Evolutionary conservation across 805 yeast genomes (phyloP), one percentile per base, ranked within the genome.

Genomic region (Ogataea sp.): DNA sequence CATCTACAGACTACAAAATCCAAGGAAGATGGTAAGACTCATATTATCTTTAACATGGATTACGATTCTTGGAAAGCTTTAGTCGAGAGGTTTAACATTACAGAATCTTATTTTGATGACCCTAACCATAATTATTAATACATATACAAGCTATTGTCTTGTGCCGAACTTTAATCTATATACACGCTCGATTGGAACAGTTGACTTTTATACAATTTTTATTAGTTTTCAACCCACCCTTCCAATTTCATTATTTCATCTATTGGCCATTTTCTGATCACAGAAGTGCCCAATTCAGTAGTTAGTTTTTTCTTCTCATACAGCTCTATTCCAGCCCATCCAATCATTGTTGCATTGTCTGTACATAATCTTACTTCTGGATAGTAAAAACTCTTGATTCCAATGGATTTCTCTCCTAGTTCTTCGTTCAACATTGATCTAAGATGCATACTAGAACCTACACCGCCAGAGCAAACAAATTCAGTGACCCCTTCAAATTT

Each of bases 341-440:
- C 98, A 38, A 93, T 93, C 98, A 93, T 93, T 2, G 87, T 75
- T 0, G 97, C 95, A 58, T 93, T 93, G 53, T 93, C 98, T 0
- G 97, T 87, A 55, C 98, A 93, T 43, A 88, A 63, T 2, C 69
- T 60, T 2, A 78, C 64, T 17, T 75, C 78, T 0, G 97, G 96
- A 50, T 78, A 86, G 46, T 75, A 74, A 34, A 79, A 75, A 1
- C 55, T 48, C n/a, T 58, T 40, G 2, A 47, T 40, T 2, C 52
- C 52, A 3, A 58, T 38, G n/a, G n/a, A n/a, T n/a, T n/a, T n/a
- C n/a, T 77, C 57, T 4, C 34, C 23, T 18, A 60, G 36, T 32
- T 67, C 65, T 1, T 52, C 47, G 36, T 54, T 49, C 6, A 83
- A 55, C 61, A 70, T 70, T 7, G 56, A 43, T 39, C 95, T 62